Evolutionary conservation across 2,329 filamentous ascomycete genomes (phyloP).

Genomic region (Myriangium duriaei): DNA sequence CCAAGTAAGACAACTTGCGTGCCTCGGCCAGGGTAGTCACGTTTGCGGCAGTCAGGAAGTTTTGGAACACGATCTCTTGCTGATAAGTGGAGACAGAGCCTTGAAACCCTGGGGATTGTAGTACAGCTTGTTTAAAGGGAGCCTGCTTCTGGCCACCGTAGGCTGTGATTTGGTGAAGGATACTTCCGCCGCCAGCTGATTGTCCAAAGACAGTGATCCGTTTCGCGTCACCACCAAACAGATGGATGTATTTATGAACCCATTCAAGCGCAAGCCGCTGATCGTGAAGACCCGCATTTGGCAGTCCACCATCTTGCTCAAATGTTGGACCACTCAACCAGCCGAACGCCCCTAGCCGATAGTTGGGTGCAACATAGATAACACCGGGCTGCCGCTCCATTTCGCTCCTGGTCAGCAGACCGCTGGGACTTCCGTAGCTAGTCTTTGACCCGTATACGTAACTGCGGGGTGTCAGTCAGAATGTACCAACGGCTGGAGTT

Average conservation of each 20-base stretch:
- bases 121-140: conserved; percentile 35
- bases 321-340: conserved; percentile 35
- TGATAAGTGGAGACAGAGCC: conserved; percentile 23
- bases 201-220: conserved; percentile 37
- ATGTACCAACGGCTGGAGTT: too few species aligned
- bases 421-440: conserved; percentile 24
- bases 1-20: conserved; percentile 27
- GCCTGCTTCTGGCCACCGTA: conserved; percentile 31
- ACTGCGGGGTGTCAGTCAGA: background rate
- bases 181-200: conserved; percentile 40
- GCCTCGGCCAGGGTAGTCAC: conserved; percentile 34
- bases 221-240: conserved; percentile 42
- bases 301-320: conserved; percentile 27
- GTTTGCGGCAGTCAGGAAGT: conserved; percentile 30
- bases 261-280: conserved; percentile 46
- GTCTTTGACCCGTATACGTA: conserved; percentile 28
- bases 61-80: conserved; percentile 28
- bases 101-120: conserved; percentile 34
- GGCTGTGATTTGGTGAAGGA: conserved; percentile 45
- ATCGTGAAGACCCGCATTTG: conserved; percentile 41
- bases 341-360: conserved; percentile 37
- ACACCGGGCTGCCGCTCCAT: conserved; percentile 27
- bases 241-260: conserved; percentile 41
- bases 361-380: conserved; percentile 38
- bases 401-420: conserved; percentile 31